Conservation (phyloP, 805 yeast genomes). For the Myxozyma neotropica region DNA sequence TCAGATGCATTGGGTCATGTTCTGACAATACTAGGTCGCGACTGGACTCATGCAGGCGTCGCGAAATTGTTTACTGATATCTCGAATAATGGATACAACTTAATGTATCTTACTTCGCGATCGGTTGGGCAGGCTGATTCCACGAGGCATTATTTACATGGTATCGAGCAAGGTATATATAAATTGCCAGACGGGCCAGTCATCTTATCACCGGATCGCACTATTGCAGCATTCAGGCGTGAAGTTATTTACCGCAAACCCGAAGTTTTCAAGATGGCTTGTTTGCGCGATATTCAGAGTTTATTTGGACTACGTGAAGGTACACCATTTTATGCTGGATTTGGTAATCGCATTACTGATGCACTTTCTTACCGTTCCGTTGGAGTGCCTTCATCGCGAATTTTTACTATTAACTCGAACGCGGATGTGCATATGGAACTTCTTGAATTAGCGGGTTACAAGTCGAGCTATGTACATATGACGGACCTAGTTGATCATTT, state of each 20-base stretch:
- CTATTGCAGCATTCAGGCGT: slow-evolving; percentile 89
- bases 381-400: slow-evolving; percentile 89
- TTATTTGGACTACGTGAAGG: slow-evolving; percentile 55
- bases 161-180: slow-evolving; percentile 69
- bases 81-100: slow-evolving; percentile 81
- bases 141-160: slow-evolving; percentile 78
- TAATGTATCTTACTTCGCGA: slow-evolving; percentile 90
- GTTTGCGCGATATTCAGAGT: slow-evolving; percentile 79
- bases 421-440: slow-evolving; percentile 98
- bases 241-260: slow-evolving; percentile 95
- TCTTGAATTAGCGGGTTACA: slow-evolving; percentile 89
- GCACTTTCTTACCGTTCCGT: slow-evolving; percentile 93
- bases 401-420: slow-evolving; percentile 92
- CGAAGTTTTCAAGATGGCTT: slow-evolving; percentile 98
- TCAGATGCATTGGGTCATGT: slow-evolving; percentile 98
- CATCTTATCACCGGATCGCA: slow-evolving; percentile 90
- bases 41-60: slow-evolving; percentile 98
- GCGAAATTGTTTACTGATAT: slow-evolving; percentile 91
- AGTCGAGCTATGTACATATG: slow-evolving; percentile 81
- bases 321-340: slow-evolving; percentile 84
- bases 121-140: slow-evolving; percentile 94
- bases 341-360: slow-evolving; percentile 95
- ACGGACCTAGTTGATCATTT: slow-evolving; percentile 95
- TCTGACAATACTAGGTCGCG: slow-evolving; percentile 87
- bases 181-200: slow-evolving; percentile 89